Evolutionary conservation across 164 flowering plant genomes (phyloP), one percentile per base, ranked within the genome.

Genomic region (Platanus orientalis): DNA sequence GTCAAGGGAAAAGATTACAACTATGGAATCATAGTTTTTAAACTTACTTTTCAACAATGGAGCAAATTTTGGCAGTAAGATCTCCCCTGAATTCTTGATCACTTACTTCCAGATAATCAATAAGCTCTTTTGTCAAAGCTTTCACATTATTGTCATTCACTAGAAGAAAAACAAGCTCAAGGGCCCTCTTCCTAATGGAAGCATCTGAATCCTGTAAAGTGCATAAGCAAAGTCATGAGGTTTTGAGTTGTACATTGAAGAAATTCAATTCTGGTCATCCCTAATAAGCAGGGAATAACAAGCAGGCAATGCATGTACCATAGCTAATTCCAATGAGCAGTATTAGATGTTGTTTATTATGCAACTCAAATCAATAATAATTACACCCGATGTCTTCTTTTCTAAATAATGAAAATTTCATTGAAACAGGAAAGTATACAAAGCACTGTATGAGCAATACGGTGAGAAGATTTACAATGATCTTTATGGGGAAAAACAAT

Each of bases 141-240:
- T 85, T 83, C 56, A 85, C 97, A 80, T 92, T 95, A 76, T 63
- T 90, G 66, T 90, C 97, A 78, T 95, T 95, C 65, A 92, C 89
- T 32, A 95, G 78, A 68, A 90, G 84, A 80, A 87, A 95, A 42
- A 90, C 79, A 63, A 92, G 97, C 70, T 92, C 99, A 74, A 95
- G 94, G 23, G 97, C 97, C 71, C 97, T 85, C 78, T 89, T 92
- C 72, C 97, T 86, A 63, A 95, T 92, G 48, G 99, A 95, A 76
- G 97, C 96, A 82, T 95, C 99, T 58, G 88, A 79, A 82, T 92
- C 97, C 99, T 95, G 86, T 27, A 69, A 74, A 66, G 50, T 24
- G 25, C 52, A 68, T 16, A 63, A 21, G 54, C 50, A 34, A 61
- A 29, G 52, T 65, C 49, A 75, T 12, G 58, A 48, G 53, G 57